phyloP scores from a whole-genome alignment of 768 basidiomycete species.

The Kockovaella imperatae region DNA sequence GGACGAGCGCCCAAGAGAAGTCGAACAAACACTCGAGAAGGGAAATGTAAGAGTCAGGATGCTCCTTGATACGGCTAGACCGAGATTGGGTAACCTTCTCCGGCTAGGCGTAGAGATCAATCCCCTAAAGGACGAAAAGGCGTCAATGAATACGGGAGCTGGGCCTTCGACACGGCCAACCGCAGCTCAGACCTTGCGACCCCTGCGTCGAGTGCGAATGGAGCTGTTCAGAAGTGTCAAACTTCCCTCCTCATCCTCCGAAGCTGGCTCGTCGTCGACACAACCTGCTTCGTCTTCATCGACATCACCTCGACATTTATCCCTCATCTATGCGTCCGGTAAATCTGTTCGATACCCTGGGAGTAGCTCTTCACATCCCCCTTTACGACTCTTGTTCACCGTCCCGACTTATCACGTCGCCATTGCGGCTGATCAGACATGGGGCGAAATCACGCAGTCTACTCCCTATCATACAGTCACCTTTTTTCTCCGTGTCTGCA shows the following conservation, averaged over 20 bases:
- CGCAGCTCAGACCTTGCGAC: constrained; percentile 22
- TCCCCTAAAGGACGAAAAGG: constrained; percentile 20
- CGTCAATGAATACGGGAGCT: too few relatives aligned
- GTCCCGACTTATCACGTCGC: constrained; percentile 51
- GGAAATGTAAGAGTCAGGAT: constrained; percentile 24
- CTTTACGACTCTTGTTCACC: constrained; percentile 58
- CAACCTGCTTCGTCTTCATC: neutral
- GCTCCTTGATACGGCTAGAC: constrained; percentile 20
- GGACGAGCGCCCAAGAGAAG: constrained; percentile 9
- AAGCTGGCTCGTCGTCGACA: constrained; percentile 3
- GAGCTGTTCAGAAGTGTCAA: constrained; percentile 34
- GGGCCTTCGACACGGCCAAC: constrained; percentile 17
- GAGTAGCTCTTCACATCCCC: constrained; percentile 55
- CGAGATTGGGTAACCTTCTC: constrained; percentile 26
- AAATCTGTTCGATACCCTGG: constrained; percentile 85
- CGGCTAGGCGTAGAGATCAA: constrained; percentile 37
- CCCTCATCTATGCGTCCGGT: constrained; percentile 71
- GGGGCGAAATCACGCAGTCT: constrained; percentile 67
- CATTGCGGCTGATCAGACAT: constrained; percentile 52
- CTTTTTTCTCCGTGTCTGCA: constrained; percentile 64
- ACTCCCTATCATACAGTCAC: constrained; percentile 76
- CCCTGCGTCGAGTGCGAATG: constrained; percentile 34
- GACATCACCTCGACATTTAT: constrained; percentile 17
- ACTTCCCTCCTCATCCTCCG: constrained; percentile 2
- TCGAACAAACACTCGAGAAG: constrained; percentile 21